A percentile compares a stretch with the other conserved stretches of the same genome.
These are phyloP conservation scores for Actinidia polygama DNA, from an alignment of 179 eudicot genomes.

Conservation along the genomic window DNA sequence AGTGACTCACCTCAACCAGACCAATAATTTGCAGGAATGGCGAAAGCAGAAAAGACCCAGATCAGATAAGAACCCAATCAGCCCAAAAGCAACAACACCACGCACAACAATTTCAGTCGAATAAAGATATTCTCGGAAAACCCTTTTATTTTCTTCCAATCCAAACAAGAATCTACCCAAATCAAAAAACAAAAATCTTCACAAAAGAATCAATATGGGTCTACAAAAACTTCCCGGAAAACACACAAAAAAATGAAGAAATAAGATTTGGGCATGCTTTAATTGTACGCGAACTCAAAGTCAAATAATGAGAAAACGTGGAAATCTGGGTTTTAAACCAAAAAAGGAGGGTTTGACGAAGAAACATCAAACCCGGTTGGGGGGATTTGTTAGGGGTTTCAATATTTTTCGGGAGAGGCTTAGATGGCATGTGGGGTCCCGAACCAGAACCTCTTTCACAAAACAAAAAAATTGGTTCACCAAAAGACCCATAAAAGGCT, in stretches of 20 bases:
- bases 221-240: neutral
- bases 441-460: neutral
- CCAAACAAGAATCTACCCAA: conserved; percentile 25
- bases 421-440: conserved; percentile 16
- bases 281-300: conserved; percentile 23
- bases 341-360: conserved; percentile 26
- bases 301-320: conserved; percentile 28
- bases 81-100: conserved; percentile 18
- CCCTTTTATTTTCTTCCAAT: conserved; percentile 24
- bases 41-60: conserved; percentile 21
- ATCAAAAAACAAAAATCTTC: conserved; percentile 12
- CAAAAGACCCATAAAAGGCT: conserved; percentile 19
- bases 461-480: neutral
- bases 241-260: neutral
- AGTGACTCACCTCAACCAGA: conserved; percentile 29
- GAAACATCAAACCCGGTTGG: conserved; percentile 30
- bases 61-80: conserved; percentile 28
- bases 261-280: conserved; percentile 3
- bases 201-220: neutral
- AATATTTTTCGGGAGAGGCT: neutral
- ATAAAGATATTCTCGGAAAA: conserved; percentile 19
- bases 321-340: conserved; percentile 23
- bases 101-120: conserved; percentile 9
- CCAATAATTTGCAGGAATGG: conserved; percentile 25
- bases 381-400: conserved; percentile 6